Percentiles rank a stretch among this genome's conserved stretches.
Evolutionary conservation across 306 rosid species (phyloP).

Genomic region (Inga leiocalycina): DNA sequence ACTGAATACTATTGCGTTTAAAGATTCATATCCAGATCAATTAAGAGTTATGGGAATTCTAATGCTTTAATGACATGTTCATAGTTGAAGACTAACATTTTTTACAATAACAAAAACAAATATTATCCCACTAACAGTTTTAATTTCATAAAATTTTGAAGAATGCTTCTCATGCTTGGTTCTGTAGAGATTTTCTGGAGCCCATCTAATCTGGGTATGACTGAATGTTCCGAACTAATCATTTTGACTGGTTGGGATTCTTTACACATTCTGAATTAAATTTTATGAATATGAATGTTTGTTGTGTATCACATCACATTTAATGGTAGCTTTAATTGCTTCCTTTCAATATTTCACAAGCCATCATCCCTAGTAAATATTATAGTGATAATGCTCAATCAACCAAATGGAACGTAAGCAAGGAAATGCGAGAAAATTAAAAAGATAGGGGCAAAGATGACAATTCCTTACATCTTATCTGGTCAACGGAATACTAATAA

Average conservation of each 20-base stretch:
- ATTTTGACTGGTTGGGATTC: not conserved
- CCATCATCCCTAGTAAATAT: not conserved
- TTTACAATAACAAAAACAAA: no score
- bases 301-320: not conserved
- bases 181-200: not conserved
- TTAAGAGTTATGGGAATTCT: constrained; percentile 6
- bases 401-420: not conserved
- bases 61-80: not conserved
- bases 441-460: not conserved
- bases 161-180: not conserved
- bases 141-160: not conserved
- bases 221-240: not conserved
- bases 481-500: not conserved
- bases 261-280: not conserved
- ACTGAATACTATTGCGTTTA: constrained; percentile 2
- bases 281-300: not conserved
- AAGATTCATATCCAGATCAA: not conserved
- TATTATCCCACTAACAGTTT: not conserved
- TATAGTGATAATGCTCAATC: not conserved
- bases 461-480: not conserved
- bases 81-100: not conserved
- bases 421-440: no score
- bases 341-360: not conserved
- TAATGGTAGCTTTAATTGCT: not conserved
- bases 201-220: not conserved